These are phyloP conservation scores for Fusarium albidum DNA, from an alignment of 2,329 filamentous ascomycete genomes.

Conservation along the genomic window DNA sequence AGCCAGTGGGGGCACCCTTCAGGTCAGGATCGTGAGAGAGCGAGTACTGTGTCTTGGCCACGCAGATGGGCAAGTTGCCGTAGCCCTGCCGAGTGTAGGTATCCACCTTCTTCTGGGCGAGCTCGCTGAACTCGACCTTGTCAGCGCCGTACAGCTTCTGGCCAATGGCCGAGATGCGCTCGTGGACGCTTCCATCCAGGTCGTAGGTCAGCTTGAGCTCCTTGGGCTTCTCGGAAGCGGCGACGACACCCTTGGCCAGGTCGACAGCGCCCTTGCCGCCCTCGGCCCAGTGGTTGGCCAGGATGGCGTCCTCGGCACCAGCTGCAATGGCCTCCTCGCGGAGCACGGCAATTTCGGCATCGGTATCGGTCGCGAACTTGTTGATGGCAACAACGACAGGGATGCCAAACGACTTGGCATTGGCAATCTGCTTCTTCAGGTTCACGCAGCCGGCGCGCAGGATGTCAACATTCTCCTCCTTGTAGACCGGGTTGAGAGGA, in stretches of 20 bases:
- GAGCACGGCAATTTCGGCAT: slow-evolving; percentile 88
- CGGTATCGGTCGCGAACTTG: slow-evolving; percentile 92
- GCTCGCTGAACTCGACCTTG: slow-evolving; percentile 89
- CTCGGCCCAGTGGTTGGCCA: slow-evolving; percentile 96
- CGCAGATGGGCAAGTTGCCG: slow-evolving; percentile 91
- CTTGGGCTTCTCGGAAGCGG: slow-evolving; percentile 83
- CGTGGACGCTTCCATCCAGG: slow-evolving; percentile 80
- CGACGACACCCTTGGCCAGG: slow-evolving; percentile 85
- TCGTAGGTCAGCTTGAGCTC: slow-evolving; percentile 88
- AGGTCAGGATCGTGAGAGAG: slow-evolving; percentile 90
- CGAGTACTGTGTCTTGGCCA: slow-evolving; percentile 98
- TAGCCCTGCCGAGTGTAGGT: slow-evolving; percentile 93
- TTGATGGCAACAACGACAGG: slow-evolving; percentile 98
- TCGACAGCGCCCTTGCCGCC: slow-evolving; percentile 91
- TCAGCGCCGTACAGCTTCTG: slow-evolving; percentile 94
- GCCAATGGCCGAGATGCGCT: slow-evolving; percentile 90
- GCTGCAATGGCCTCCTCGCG: slow-evolving; percentile 91
- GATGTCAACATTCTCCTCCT: slow-evolving; percentile 91
- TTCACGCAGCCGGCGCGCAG: slow-evolving; percentile 92
- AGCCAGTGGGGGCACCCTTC: slow-evolving; percentile 94
- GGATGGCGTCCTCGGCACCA: slow-evolving; percentile 91
- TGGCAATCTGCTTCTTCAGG: slow-evolving; percentile 92
- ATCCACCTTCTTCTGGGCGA: slow-evolving; percentile 95
- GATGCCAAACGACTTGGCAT: slow-evolving; percentile 87
- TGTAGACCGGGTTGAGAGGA: slow-evolving; percentile 86